Percentiles rank a stretch among this genome's conserved stretches.
Conservation (phyloP, 768 basidiomycete genomes). For the Naganishia vishniacii region DNA sequence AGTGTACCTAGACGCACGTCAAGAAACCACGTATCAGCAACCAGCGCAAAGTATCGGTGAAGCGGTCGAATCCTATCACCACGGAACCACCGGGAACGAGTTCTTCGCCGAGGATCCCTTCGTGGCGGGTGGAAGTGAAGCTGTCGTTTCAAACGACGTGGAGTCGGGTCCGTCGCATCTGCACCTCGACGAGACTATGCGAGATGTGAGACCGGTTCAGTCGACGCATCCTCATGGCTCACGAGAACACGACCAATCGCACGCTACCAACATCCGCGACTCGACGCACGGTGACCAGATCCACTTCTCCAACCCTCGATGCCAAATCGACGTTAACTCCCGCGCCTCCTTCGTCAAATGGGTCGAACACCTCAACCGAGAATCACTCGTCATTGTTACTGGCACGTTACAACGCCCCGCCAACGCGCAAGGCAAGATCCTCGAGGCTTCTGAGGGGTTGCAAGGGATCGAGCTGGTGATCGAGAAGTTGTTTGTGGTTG, state of each 20-base stretch:
- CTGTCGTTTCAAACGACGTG: too few relatives aligned
- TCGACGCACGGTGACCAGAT: neutral
- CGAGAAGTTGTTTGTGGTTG: conserved; percentile 56
- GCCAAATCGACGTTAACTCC: neutral
- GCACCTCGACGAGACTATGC: too few relatives aligned
- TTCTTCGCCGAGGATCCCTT: neutral
- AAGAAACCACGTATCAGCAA: conserved; percentile 43
- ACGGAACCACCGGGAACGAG: conserved; percentile 13
- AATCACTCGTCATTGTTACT: conserved; percentile 83
- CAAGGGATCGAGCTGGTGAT: conserved; percentile 78
- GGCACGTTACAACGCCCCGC: conserved; percentile 64
- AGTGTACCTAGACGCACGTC: neutral
- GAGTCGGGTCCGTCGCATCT: too few relatives aligned
- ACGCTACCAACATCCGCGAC: too few relatives aligned
- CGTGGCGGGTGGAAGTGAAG: neutral
- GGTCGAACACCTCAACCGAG: conserved; percentile 49
- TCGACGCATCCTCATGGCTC: neutral
- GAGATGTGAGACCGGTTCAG: too few relatives aligned
- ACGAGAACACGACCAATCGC: neutral
- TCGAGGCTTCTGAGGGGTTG: conserved; percentile 64
- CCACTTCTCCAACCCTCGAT: neutral
- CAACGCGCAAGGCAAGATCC: conserved; percentile 55
- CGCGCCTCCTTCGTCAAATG: conserved; percentile 32
- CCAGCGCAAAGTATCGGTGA: too few relatives aligned
- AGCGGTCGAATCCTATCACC: conserved; percentile 55